phyloP scores from a whole-genome alignment of 2,329 filamentous ascomycete genomes.

The Aspergillus brasiliensis region DNA sequence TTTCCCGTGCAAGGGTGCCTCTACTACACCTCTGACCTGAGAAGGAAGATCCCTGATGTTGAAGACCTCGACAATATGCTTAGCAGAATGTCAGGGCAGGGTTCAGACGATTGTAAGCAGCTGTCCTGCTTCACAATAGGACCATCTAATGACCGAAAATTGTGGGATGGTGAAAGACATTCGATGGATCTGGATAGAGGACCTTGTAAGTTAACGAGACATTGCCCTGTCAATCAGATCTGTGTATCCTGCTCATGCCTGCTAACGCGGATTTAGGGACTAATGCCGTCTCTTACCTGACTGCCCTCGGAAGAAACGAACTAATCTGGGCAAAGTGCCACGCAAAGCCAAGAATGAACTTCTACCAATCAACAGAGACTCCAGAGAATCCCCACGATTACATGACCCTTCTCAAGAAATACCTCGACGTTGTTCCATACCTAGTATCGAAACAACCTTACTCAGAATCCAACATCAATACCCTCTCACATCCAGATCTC shows the following conservation, averaged over 20 bases:
- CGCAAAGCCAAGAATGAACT: constrained; percentile 19
- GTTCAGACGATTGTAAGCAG: background rate
- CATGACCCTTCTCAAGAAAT: background rate
- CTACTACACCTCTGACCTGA: constrained; percentile 22
- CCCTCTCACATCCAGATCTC: constrained; percentile 6
- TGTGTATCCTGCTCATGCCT: no score
- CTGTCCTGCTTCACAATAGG: constrained; percentile 13
- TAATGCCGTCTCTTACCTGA: constrained; percentile 14
- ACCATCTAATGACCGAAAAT: constrained; percentile 14
- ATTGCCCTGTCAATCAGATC: no score
- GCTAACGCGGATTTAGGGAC: constrained; percentile 4
- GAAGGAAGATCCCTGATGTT: background rate
- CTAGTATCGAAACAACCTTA: background rate
- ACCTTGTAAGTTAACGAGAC: constrained; percentile 15
- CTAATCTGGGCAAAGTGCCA: constrained; percentile 16
- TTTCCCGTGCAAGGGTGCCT: constrained; percentile 26
- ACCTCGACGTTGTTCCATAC: background rate
- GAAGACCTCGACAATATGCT: constrained; percentile 1
- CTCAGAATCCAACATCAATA: background rate
- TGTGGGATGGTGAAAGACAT: constrained; percentile 11
- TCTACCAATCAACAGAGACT: constrained; percentile 13
- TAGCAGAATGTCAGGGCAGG: background rate
- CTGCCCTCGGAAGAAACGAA: constrained; percentile 17
- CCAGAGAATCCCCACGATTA: constrained; percentile 3
- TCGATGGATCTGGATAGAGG: constrained; percentile 16